A percentile compares a stretch with the other conserved stretches of the same genome.
phyloP scores from a whole-genome alignment of 2,329 filamentous ascomycete species.

The Fusarium ambrosium region DNA sequence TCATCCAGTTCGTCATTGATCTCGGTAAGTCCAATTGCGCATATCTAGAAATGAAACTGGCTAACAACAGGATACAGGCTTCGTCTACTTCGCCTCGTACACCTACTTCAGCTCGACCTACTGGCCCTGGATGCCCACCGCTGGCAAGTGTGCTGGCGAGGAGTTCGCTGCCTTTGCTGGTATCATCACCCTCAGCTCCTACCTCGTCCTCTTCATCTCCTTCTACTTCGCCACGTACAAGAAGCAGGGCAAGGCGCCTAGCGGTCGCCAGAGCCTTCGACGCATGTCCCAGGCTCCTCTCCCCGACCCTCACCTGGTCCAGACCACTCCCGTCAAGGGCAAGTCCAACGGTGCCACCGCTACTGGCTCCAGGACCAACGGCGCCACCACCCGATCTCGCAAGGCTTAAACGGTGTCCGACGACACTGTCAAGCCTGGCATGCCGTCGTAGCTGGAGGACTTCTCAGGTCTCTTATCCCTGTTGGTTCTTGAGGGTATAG shows the following conservation, averaged over 20 bases:
- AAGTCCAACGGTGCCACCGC: slow-evolving; percentile 66
- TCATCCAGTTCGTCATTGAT: slow-evolving; percentile 96
- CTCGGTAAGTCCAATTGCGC: slow-evolving; percentile 73
- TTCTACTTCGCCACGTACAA: slow-evolving; percentile 99
- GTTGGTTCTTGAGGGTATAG: slow-evolving; percentile 16
- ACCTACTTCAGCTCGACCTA: slow-evolving; percentile 97
- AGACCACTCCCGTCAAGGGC: slow-evolving; percentile 59
- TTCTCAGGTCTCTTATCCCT: slow-evolving; percentile 2
- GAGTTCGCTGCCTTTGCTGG: slow-evolving; percentile 96
- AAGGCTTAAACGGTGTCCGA: slow-evolving; percentile 65
- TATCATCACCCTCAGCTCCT: slow-evolving; percentile 92
- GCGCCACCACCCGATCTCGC: slow-evolving; percentile 74
- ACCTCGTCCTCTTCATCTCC: slow-evolving; percentile 97
- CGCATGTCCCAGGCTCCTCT: slow-evolving; percentile 76
- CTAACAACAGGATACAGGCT: slow-evolving; percentile 68
- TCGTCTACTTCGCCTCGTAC: slow-evolving; percentile 99
- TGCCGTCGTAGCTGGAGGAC: background rate
- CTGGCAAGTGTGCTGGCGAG: slow-evolving; percentile 90
- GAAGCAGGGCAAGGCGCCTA: slow-evolving; percentile 83
- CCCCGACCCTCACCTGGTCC: slow-evolving; percentile 80
- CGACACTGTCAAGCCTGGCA: background rate
- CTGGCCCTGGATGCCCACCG: slow-evolving; percentile 86
- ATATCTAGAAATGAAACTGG: background rate
- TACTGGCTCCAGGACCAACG: slow-evolving; percentile 70
- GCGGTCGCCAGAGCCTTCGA: slow-evolving; percentile 82